phyloP scores from a whole-genome alignment of 2,329 filamentous ascomycete species.

The Verticillium dahliae region DNA sequence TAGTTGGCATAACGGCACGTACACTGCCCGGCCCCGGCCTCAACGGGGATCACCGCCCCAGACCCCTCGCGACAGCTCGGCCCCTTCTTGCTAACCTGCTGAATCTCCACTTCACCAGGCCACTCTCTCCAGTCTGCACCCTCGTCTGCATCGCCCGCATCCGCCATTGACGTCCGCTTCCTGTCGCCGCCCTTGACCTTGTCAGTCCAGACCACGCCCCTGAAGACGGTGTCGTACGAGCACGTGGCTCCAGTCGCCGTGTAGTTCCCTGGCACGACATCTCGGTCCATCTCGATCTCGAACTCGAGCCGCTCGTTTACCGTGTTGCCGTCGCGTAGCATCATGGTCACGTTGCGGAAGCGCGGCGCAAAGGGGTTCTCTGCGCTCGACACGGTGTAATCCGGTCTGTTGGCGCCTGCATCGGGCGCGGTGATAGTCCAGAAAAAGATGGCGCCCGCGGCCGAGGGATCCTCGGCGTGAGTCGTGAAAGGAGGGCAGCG shows the following conservation, averaged over 20 bases:
- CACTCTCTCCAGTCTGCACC: constrained; percentile 32
- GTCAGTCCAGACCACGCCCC: constrained; percentile 54
- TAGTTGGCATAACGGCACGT: constrained; percentile 31
- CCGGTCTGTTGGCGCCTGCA: constrained; percentile 23
- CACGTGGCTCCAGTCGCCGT: constrained; percentile 44
- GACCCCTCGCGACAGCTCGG: constrained; percentile 45
- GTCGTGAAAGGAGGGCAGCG: constrained; percentile 52
- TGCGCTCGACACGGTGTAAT: constrained; percentile 48
- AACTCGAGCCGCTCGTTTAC: constrained; percentile 53
- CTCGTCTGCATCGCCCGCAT: constrained; percentile 11
- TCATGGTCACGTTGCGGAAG: constrained; percentile 46
- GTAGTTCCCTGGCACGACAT: constrained; percentile 39
- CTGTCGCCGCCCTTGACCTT: constrained; percentile 15
- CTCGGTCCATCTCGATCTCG: constrained; percentile 43
- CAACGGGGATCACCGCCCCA: constrained; percentile 29
- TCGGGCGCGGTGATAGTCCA: constrained; percentile 50
- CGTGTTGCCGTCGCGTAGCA: constrained; percentile 37
- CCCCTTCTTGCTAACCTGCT: constrained; percentile 41
- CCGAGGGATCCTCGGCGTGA: constrained; percentile 28
- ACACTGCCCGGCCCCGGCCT: constrained; percentile 27
- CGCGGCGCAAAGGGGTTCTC: constrained; percentile 48
- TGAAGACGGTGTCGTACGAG: constrained; percentile 51
- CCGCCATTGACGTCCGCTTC: constrained; percentile 6
- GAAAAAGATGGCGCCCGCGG: constrained; percentile 40
- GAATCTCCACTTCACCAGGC: constrained; percentile 52